Evolutionary conservation across 202 grass and related monocot species (phyloP).

Genomic region (Schoenoplectus tabernaemontani): DNA sequence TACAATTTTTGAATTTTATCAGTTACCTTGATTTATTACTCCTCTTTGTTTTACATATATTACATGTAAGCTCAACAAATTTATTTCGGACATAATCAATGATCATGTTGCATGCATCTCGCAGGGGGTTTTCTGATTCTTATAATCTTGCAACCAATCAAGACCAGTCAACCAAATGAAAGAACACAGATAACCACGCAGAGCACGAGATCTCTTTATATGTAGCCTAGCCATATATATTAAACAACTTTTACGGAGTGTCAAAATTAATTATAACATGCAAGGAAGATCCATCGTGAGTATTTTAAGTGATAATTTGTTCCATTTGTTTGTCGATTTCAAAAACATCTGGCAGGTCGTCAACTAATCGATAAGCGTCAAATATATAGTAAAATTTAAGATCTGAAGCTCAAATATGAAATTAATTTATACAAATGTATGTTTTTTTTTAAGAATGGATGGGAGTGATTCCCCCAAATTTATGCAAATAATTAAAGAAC

Average conservation of each 20-base stretch:
- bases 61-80: background rate
- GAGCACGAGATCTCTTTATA: background rate
- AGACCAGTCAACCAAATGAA: background rate
- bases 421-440: too few species aligned
- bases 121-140: background rate
- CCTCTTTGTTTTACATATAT: too few species aligned
- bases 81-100: background rate
- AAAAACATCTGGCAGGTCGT: background rate
- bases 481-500: too few species aligned
- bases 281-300: background rate
- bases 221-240: too few species aligned
- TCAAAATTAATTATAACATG: background rate
- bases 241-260: too few species aligned
- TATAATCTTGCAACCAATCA: background rate
- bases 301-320: background rate
- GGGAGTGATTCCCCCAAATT: too few species aligned
- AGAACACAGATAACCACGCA: background rate
- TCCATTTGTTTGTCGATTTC: background rate
- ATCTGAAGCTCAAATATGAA: slow-evolving; percentile 1
- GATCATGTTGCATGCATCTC: slow-evolving; percentile 1
- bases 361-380: background rate
- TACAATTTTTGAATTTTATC: too few species aligned
- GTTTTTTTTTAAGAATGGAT: too few species aligned
- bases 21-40: too few species aligned
- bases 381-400: background rate